Percentiles rank a stretch among this genome's conserved stretches.
phyloP scores from a whole-genome alignment of 345 rosid species.

The Chamaenerion angustifolium region DNA sequence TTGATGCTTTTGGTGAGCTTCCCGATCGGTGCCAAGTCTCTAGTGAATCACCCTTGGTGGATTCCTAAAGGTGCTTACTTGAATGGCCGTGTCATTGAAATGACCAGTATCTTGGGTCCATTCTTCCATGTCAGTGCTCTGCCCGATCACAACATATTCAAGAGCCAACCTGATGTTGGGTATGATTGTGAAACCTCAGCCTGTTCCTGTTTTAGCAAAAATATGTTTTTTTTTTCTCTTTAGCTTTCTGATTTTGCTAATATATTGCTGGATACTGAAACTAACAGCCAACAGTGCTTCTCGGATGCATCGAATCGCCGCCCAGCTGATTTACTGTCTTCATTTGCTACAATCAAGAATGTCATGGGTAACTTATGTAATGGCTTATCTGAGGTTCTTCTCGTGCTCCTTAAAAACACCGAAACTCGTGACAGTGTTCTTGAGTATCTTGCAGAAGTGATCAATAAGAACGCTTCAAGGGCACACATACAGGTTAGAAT shows the following conservation, averaged over 20 bases:
- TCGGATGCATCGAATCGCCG: slow-evolving; percentile 77
- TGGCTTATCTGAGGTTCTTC: slow-evolving; percentile 61
- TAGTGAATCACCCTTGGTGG: slow-evolving; percentile 91
- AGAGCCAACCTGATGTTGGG: slow-evolving; percentile 97
- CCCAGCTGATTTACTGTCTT: slow-evolving; percentile 67
- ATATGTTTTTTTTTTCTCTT: not conserved
- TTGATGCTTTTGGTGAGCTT: slow-evolving; percentile 55
- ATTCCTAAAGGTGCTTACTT: slow-evolving; percentile 70
- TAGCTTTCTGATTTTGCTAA: slow-evolving; percentile 2
- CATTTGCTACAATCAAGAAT: slow-evolving; percentile 76
- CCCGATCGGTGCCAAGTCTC: slow-evolving; percentile 63
- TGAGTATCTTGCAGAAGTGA: slow-evolving; percentile 91
- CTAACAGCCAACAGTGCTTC: slow-evolving; percentile 82
- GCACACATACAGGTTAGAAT: slow-evolving; percentile 68
- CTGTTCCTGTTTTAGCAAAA: not conserved
- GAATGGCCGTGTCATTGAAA: slow-evolving; percentile 87
- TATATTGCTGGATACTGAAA: slow-evolving; percentile 12
- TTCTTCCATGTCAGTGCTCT: slow-evolving; percentile 89
- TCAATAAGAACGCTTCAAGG: slow-evolving; percentile 79
- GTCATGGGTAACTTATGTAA: slow-evolving; percentile 60
- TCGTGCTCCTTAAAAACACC: slow-evolving; percentile 45
- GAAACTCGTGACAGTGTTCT: slow-evolving; percentile 79
- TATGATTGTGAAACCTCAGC: slow-evolving; percentile 5
- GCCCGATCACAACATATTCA: slow-evolving; percentile 70
- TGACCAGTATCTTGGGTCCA: slow-evolving; percentile 95